Evolutionary conservation across 2,329 filamentous ascomycete genomes (phyloP).

Genomic region (Fusarium sp.): DNA sequence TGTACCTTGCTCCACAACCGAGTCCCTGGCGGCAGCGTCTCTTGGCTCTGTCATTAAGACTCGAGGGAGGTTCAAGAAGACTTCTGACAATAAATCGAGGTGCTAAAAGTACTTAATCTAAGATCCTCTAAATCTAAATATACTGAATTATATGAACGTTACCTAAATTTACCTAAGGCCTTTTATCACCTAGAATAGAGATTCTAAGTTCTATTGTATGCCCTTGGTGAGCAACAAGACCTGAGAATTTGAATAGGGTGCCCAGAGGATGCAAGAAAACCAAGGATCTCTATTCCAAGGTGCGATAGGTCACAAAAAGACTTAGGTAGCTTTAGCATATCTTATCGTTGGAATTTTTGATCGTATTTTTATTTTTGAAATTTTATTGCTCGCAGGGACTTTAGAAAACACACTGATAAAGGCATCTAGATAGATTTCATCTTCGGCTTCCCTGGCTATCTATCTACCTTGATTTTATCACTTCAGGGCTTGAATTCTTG

Average conservation of each 20-base stretch:
- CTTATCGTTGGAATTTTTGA: not conserved
- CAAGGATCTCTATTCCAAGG: not conserved
- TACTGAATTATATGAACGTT: not conserved
- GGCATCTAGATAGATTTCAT: not conserved
- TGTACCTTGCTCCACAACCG: not conserved
- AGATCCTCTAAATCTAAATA: too few relatives aligned
- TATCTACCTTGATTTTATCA: not conserved
- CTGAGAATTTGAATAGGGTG: too few relatives aligned
- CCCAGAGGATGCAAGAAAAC: not conserved
- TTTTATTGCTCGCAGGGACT: not conserved
- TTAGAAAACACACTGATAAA: not conserved
- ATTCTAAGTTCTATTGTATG: not conserved
- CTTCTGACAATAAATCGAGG: too few relatives aligned
- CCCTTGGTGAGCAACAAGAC: not conserved
- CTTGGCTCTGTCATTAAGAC: not conserved
- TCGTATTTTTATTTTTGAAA: not conserved
- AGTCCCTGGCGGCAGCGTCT: not conserved
- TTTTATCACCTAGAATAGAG: not conserved
- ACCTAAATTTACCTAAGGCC: not conserved
- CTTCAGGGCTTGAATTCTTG: not conserved
- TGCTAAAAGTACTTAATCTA: too few relatives aligned
- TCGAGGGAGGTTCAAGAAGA: not conserved
- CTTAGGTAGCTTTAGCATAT: not conserved
- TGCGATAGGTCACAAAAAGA: not conserved
- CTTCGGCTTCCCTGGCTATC: not conserved